Conservation (phyloP, 306 rosid genomes). For the Glycyrrhiza uralensis region DNA sequence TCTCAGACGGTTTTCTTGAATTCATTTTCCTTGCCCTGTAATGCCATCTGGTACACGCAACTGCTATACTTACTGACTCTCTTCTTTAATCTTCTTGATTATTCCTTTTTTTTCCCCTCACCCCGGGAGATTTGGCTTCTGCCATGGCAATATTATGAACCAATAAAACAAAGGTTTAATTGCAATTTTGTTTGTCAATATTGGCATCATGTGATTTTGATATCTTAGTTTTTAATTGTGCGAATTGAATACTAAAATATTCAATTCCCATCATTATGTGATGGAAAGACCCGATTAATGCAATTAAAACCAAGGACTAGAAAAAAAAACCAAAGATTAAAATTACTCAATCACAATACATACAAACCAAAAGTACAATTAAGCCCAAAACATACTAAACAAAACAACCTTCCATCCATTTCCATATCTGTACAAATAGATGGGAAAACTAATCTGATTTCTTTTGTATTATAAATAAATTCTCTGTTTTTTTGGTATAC, state of each 20-base stretch:
- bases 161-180: too few species aligned
- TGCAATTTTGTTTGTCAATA: too few species aligned
- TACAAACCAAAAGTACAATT: neutral
- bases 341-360: too few species aligned
- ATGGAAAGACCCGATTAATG: too few species aligned
- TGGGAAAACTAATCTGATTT: constrained; percentile 13
- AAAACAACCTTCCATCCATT: constrained; percentile 14
- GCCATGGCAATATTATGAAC: neutral
- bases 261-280: too few species aligned
- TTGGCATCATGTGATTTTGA: too few species aligned
- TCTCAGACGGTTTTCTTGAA: constrained; percentile 46
- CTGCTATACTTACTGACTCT: constrained; percentile 14
- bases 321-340: too few species aligned
- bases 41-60: constrained; percentile 33
- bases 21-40: constrained; percentile 7
- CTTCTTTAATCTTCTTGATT: neutral
- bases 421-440: neutral
- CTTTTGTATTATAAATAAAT: neutral
- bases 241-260: too few species aligned
- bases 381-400: neutral
- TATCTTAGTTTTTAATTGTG: too few species aligned
- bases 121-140: neutral
- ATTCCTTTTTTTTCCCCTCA: constrained; percentile 6
- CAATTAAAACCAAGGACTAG: too few species aligned
- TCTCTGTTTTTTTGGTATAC: neutral